Evolutionary conservation across 1,284 basidiomycete genomes (phyloP).

Genomic region (Ceratobasidium sp.): DNA sequence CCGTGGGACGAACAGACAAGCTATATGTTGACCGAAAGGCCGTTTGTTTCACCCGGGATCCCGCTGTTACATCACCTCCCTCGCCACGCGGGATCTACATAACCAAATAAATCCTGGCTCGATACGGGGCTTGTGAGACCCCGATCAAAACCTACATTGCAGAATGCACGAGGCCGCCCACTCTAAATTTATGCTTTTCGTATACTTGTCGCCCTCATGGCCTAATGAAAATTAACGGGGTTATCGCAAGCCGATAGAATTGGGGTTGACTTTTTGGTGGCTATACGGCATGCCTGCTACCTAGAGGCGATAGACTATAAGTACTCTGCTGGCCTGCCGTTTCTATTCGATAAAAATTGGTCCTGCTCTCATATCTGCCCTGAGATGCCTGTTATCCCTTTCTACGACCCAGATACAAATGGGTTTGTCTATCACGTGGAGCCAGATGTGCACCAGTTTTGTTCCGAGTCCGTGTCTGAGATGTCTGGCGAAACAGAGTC

Average conservation of each 20-base stretch:
- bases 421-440: conserved; percentile 25
- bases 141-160: not conserved
- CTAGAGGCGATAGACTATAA: not conserved
- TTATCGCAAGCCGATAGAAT: not conserved
- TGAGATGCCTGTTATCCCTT: conserved; percentile 10
- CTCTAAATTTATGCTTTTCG: not conserved
- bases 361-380: not conserved
- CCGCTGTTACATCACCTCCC: no score
- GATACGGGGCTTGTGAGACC: not conserved
- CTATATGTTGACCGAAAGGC: no score
- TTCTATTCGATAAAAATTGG: not conserved
- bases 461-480: conserved; percentile 20
- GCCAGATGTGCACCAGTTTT: not conserved
- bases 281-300: not conserved
- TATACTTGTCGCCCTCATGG: not conserved
- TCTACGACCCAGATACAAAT: conserved; percentile 30
- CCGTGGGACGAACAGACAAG: no score
- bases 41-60: no score
- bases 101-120: no score
- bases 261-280: not conserved
- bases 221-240: not conserved
- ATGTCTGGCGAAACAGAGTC: conserved; percentile 26
- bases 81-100: no score
- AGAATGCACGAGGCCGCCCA: not conserved
- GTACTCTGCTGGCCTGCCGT: not conserved